A percentile compares a stretch with the other conserved stretches of the same genome.
These are phyloP conservation scores for Metschnikowia cubensis DNA, from an alignment of 805 yeast genomes.

Conservation along the genomic window DNA sequence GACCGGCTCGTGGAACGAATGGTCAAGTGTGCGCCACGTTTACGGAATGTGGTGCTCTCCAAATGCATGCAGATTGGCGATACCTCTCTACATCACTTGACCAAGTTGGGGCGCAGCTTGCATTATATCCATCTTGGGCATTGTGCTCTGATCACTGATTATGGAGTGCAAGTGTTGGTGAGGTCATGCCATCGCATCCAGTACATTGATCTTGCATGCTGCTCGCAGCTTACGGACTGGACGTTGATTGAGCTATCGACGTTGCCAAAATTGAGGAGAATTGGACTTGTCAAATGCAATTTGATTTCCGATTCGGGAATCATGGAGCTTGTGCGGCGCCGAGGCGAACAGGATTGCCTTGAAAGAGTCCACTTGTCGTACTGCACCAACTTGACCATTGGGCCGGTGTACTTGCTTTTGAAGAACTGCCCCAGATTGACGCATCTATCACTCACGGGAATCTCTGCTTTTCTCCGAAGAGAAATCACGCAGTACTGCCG, in stretches of 20 bases:
- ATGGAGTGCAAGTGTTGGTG: slow-evolving; percentile 73
- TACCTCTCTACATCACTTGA: slow-evolving; percentile 64
- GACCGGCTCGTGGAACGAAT: slow-evolving; percentile 74
- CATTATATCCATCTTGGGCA: slow-evolving; percentile 94
- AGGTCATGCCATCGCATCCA: slow-evolving; percentile 79
- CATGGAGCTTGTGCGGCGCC: slow-evolving; percentile 57
- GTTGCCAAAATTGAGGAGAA: slow-evolving; percentile 77
- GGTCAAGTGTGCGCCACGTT: slow-evolving; percentile 73
- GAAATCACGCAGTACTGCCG: slow-evolving; percentile 87
- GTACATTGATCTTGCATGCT: slow-evolving; percentile 93
- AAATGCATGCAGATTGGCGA: slow-evolving; percentile 88
- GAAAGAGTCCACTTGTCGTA: slow-evolving; percentile 93
- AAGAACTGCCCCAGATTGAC: slow-evolving; percentile 82
- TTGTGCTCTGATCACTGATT: slow-evolving; percentile 85
- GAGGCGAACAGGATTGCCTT: slow-evolving; percentile 72
- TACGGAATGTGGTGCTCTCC: slow-evolving; percentile 83
- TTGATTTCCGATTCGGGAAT: slow-evolving; percentile 85
- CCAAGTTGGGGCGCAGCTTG: slow-evolving; percentile 70
- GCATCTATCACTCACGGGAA: slow-evolving; percentile 89
- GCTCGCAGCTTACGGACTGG: slow-evolving; percentile 81
- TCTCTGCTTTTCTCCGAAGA: slow-evolving; percentile 78
- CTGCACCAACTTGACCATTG: slow-evolving; percentile 74
- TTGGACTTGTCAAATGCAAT: slow-evolving; percentile 89
- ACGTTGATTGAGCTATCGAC: slow-evolving; percentile 73
- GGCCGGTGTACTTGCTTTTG: slow-evolving; percentile 71